These are phyloP conservation scores for Aureoboletus auriporus DNA, from an alignment of 768 basidiomycete genomes.

Conservation along the genomic window DNA sequence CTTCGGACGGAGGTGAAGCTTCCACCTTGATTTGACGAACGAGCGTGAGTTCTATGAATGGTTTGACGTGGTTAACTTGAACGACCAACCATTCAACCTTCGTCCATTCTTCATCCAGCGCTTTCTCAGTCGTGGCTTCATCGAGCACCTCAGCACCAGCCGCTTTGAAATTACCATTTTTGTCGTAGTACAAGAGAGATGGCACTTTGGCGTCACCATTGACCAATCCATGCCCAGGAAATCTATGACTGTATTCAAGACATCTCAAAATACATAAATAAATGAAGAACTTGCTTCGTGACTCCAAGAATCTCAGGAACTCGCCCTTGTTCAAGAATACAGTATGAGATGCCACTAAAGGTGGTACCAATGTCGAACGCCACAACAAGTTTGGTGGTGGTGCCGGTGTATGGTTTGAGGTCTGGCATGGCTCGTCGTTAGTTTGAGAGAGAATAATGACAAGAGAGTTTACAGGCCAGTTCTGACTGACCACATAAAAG, in stretches of 20 bases:
- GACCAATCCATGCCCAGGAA: conserved; percentile 36
- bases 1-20: conserved; percentile 36
- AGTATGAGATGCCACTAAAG: conserved; percentile 32
- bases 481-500: too few relatives aligned
- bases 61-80: not conserved
- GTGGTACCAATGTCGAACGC: conserved; percentile 39
- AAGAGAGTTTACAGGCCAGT: too few relatives aligned
- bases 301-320: conserved; percentile 23
- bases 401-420: conserved; percentile 34
- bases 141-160: conserved; percentile 40
- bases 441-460: too few relatives aligned
- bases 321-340: conserved; percentile 35
- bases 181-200: conserved; percentile 42
- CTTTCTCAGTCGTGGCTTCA: conserved; percentile 32
- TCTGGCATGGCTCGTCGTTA: too few relatives aligned
- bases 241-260: conserved; percentile 17
- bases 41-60: not conserved
- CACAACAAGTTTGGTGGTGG: conserved; percentile 29
- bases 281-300: conserved; percentile 2
- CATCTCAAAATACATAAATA: too few relatives aligned
- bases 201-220: conserved; percentile 45
- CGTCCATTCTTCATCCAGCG: conserved; percentile 37
- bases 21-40: conserved; percentile 29
- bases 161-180: conserved; percentile 32
- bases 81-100: conserved; percentile 40